These are phyloP conservation scores for Prosopis cineraria DNA, from an alignment of 306 rosid genomes.

Conservation along the genomic window DNA sequence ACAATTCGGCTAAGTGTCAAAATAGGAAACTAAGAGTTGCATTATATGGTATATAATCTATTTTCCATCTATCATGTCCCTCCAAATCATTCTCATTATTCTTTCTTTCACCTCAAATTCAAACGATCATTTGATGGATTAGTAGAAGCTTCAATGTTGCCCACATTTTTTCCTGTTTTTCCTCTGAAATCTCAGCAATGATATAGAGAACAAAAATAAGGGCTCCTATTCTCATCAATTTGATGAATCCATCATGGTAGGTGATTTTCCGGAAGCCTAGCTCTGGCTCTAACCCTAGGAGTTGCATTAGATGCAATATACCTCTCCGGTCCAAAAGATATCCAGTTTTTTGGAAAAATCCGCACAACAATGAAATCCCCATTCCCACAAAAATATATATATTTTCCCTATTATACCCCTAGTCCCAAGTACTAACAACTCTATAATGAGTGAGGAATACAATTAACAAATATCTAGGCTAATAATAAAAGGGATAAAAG, in stretches of 20 bases:
- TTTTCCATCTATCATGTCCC: slow-evolving; percentile 17
- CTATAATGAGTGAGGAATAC: no score
- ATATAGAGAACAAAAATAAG: not conserved
- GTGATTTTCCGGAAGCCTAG: slow-evolving; percentile 21
- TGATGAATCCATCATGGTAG: not conserved
- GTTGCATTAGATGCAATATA: slow-evolving; percentile 3
- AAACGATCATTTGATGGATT: not conserved
- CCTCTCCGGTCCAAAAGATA: no score
- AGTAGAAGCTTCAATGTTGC: not conserved
- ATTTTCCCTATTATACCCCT: no score
- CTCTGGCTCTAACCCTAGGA: slow-evolving; percentile 26
- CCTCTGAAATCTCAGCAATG: not conserved
- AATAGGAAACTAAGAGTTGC: slow-evolving; percentile 12
- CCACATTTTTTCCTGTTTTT: not conserved
- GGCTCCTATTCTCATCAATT: not conserved
- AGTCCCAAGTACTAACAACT: no score
- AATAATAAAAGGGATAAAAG: no score
- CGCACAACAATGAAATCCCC: no score
- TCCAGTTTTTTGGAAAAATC: no score
- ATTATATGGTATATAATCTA: not conserved
- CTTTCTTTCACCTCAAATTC: slow-evolving; percentile 15
- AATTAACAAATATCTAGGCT: no score
- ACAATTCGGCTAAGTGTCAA: not conserved
- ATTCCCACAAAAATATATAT: no score
- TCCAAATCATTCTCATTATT: not conserved